Base-by-base conservation (phyloP, 2,329 filamentous ascomycete species). In the Fusarium oligoseptatum region DNA sequence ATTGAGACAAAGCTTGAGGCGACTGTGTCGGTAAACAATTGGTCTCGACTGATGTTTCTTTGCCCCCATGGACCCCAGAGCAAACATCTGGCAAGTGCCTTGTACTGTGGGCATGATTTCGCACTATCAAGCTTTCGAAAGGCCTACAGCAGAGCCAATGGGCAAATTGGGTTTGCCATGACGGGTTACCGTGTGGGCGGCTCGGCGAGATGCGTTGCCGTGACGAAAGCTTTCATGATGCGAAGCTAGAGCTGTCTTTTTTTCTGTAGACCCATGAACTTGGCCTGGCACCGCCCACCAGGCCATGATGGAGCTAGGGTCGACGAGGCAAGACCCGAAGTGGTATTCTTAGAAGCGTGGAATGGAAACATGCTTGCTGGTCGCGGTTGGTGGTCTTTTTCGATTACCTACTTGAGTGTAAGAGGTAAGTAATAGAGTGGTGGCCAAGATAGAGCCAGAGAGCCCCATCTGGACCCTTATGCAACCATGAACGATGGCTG, bases 161-260 rank as follows among this genome's bases (percentile, higher is more conserved):
- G 50, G 24, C 55, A 11, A 64, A 50, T 50, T 29, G 20, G 41
- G 24, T 60, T 50, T 36, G 17, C 48, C 24, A 24, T 61, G 37
- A 43, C 29, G 45, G 27, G 48, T 10, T 52, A 27, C 48, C 48
- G 57, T 67, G 70, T 45, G 57, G 68, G 73, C 63, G 64, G 71
- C 58, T 74, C 64, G 50, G 64, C 62, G 64, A 60, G 66, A 65
- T 71, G 61, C 68, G 76, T 78, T 78, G 76, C 76, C 70, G 73
- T 77, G 76, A 78, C 74, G 62, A 78, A 77, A 72, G 60, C 65
- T 76, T 71, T 70, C 50, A 67, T 62, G 69, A 67, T 67, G 50
- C 4, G 45, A 70, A 69, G 60, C 68, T 73, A 29, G 48, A 72
- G 72, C 66, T 20, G 66, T 68, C 41, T 57, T 67, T 71, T 20